phyloP scores from a whole-genome alignment of 75 land plant species.

The Cryptomeria japonica region DNA sequence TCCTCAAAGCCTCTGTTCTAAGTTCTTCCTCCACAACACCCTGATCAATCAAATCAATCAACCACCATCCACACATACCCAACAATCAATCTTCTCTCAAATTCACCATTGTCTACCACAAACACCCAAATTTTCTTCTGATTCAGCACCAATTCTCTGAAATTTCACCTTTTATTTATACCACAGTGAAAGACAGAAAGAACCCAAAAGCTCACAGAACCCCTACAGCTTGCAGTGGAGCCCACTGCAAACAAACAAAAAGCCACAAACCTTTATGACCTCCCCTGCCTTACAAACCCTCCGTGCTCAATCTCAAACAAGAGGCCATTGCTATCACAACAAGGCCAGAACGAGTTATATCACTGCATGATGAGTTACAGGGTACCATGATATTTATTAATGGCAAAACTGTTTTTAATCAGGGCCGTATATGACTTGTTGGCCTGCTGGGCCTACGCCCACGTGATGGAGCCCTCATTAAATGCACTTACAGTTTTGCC shows the following conservation, averaged over 20 bases:
- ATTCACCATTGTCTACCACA: neutral
- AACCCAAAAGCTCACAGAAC: neutral
- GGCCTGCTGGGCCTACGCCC: slow-evolving; percentile 9
- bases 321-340: neutral
- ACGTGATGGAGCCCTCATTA: slow-evolving; percentile 11
- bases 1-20: neutral
- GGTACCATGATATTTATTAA: neutral
- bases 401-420: neutral
- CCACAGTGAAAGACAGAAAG: neutral
- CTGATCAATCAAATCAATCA: neutral
- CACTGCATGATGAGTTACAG: neutral
- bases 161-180: neutral
- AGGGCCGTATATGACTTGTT: neutral
- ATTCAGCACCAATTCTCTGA: neutral
- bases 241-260: neutral
- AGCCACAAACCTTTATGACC: neutral
- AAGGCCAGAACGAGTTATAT: neutral
- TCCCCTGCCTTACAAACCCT: too few relatives aligned
- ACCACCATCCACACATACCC: neutral
- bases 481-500: neutral
- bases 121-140: neutral
- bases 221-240: neutral
- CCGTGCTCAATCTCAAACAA: neutral
- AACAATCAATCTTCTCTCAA: neutral
- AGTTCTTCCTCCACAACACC: too few relatives aligned